Evolutionary conservation across 2,329 filamentous ascomycete genomes (phyloP).

Genomic region (Apiospora aurea): DNA sequence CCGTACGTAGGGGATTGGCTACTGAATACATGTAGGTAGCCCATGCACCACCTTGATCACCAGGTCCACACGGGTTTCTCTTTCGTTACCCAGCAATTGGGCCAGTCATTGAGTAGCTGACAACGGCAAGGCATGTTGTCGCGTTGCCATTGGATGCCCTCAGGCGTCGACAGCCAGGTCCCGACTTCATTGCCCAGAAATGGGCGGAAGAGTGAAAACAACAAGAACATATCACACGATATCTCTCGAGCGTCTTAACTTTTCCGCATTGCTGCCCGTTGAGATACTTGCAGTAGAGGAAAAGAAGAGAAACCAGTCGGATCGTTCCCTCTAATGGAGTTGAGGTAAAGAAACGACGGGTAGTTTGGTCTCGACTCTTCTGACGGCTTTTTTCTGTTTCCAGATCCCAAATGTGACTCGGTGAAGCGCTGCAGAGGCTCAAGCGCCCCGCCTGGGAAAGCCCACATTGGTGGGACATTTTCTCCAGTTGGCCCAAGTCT

Average conservation of each 20-base stretch:
- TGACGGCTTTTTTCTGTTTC: not conserved
- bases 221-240: not conserved
- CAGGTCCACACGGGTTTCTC: not conserved
- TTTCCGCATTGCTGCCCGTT: conserved; percentile 7
- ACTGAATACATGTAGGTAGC: not conserved
- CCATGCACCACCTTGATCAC: not conserved
- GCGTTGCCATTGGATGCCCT: not conserved
- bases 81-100: not conserved
- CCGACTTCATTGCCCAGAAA: not conserved
- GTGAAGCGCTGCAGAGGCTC: conserved; percentile 15
- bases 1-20: not conserved
- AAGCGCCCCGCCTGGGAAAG: not conserved
- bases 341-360: not conserved
- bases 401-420: conserved; percentile 14
- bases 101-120: not conserved
- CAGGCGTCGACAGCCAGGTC: not conserved
- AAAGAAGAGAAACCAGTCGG: not conserved
- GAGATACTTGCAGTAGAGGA: not conserved
- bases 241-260: not conserved
- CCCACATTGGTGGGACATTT: conserved; percentile 17
- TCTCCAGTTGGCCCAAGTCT: conserved; percentile 15
- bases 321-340: not conserved
- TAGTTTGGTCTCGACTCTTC: conserved; percentile 4
- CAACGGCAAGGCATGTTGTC: not conserved
- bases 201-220: not conserved